Evolutionary conservation across 2,329 filamentous ascomycete species (phyloP), one percentile per base, ranked within the genome.

Genomic region (Huntiella abstrusa): DNA sequence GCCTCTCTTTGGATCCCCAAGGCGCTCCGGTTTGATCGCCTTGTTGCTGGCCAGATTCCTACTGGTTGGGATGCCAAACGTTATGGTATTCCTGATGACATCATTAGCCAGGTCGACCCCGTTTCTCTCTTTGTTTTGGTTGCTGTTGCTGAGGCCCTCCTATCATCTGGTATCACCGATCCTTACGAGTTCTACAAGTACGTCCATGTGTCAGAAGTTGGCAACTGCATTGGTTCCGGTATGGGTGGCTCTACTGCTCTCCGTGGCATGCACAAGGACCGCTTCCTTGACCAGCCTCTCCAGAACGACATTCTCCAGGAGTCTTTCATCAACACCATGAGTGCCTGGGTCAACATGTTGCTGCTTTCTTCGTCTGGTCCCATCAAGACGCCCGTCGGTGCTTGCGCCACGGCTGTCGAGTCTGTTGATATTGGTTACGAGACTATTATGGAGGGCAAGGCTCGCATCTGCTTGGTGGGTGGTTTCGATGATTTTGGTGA

Each of bases 151-250:
- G 92, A 98, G 64, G 79, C 87, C 49, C 78, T 98, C 5, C 72
- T 98, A 44, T 81, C 85, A 28, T 81, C 84, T 52, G 91, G 91
- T 77, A 88, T 98, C 61, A 96, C 91, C 19, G 92, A 98, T 60
- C 92, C 91, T 15, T 98, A 96, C 60, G 91, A 98, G 66, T 96
- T 98, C 68, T 98, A 98, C 75, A 87, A 96, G 70, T 98, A 98
- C 58, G 87, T 98, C 52, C 91, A 98, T 63, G 77, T 98, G 51
- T 96, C 91, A 5, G 84, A 98, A 60, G 83, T 98, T 44, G 91
- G 91, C 62, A 98, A 98, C 73, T 96, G 88, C 60, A 79, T 98
- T 55, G 91, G 91, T 64, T 98, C 92, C 32, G 91, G 92, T 71
- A 94, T 98, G 69, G 91, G 91, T 73, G 92, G 91, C 66, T 82